Conservation (phyloP, 495 filamentous ascomycete genomes). For the Hapsidospora chrysogenum region DNA sequence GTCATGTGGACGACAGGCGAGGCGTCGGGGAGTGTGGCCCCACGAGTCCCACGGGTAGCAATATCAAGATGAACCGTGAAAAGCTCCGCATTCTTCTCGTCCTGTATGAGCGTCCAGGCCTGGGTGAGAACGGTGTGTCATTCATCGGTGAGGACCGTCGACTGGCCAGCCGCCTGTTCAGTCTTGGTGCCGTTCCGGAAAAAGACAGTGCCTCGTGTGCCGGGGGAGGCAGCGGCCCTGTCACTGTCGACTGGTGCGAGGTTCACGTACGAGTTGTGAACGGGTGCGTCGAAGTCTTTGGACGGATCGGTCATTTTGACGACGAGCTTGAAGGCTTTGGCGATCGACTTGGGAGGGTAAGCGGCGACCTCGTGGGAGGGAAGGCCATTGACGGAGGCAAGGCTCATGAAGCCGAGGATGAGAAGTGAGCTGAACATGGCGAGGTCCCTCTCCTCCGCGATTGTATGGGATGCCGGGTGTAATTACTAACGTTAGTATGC, state of each 20-base stretch:
- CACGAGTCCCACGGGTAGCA: too few relatives aligned
- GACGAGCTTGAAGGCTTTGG: conserved; percentile 7
- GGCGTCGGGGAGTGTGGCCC: not conserved
- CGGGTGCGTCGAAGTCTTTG: conserved; percentile 10
- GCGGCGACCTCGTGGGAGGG: not conserved
- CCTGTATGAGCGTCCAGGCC: too few relatives aligned
- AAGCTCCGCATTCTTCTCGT: too few relatives aligned
- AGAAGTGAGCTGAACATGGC: not conserved
- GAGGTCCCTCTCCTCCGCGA: too few relatives aligned
- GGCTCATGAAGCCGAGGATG: not conserved
- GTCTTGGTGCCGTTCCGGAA: conserved; percentile 15
- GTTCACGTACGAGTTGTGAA: conserved; percentile 7
- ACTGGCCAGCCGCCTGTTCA: conserved; percentile 5
- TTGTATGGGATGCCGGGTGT: too few relatives aligned
- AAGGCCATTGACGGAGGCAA: not conserved
- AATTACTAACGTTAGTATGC: too few relatives aligned
- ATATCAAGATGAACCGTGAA: too few relatives aligned
- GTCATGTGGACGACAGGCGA: not conserved
- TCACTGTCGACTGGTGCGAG: conserved; percentile 10
- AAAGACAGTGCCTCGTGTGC: conserved; percentile 3
- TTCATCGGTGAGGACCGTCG: conserved; percentile 15
- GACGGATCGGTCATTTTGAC: conserved; percentile 10
- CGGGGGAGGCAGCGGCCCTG: conserved; percentile 6
- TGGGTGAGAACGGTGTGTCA: conserved; percentile 14
- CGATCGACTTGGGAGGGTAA: not conserved